These are phyloP conservation scores for Camellia granthamiana DNA, from an alignment of 148 eudicot species.

Conservation along the genomic window DNA sequence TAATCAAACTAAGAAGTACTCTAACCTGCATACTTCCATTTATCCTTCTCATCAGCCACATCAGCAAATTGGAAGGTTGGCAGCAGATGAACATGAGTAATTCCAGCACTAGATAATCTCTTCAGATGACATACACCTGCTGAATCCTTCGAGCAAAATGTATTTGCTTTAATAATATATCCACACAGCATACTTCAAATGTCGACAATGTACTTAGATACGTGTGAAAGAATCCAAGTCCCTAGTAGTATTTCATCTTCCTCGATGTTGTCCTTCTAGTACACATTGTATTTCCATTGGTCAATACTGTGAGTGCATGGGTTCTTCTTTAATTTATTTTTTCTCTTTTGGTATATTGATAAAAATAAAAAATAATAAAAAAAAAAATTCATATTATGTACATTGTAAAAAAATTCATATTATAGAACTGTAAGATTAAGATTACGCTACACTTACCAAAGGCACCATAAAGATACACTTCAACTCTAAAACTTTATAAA, in stretches of 20 bases:
- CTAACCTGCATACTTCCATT: conserved; percentile 80
- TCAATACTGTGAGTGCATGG: background rate
- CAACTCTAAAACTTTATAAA: background rate
- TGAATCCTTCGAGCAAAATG: conserved; percentile 60
- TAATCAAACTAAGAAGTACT: background rate
- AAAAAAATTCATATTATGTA: no score
- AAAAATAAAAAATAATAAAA: no score
- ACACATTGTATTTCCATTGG: background rate
- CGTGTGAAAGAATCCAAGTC: background rate
- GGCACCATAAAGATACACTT: background rate
- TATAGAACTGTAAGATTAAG: no score
- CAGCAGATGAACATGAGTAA: conserved; percentile 88
- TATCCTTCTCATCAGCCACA: conserved; percentile 79
- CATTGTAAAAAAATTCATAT: no score
- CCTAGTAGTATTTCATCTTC: background rate
- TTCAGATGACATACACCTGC: conserved; percentile 77
- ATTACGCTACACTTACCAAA: no score
- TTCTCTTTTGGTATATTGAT: background rate
- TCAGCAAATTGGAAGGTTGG: conserved; percentile 95
- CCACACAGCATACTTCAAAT: background rate
- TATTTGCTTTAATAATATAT: background rate
- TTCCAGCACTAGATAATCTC: conserved; percentile 82
- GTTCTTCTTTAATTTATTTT: background rate
- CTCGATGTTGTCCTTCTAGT: background rate
- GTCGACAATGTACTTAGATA: background rate